These are phyloP conservation scores for Fusarium haematococcum DNA, from an alignment of 2,329 filamentous ascomycete species.

Conservation along the genomic window DNA sequence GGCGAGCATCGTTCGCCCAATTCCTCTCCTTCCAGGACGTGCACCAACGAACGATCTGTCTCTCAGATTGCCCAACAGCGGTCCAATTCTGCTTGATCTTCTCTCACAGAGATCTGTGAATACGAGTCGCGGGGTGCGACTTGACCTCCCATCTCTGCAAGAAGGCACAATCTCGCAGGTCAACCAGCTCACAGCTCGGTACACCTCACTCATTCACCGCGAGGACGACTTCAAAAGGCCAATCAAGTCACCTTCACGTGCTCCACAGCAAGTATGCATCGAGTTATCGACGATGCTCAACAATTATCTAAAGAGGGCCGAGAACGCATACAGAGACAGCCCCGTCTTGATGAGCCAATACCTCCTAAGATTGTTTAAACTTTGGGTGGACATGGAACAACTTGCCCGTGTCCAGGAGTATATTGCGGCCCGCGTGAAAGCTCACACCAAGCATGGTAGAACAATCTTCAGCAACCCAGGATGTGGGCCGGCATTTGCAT, in stretches of 20 bases:
- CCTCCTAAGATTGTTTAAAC: constrained; percentile 65
- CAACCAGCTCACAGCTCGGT: constrained; percentile 2
- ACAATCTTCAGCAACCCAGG: constrained; percentile 63
- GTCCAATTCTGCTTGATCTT: neutral
- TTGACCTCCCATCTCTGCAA: neutral
- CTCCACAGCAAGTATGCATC: neutral
- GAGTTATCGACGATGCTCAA: neutral
- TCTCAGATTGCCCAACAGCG: constrained; percentile 57
- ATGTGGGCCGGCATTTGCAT: neutral
- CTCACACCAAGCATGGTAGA: constrained; percentile 17
- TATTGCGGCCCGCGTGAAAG: constrained; percentile 29
- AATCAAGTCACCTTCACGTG: neutral
- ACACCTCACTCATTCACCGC: constrained; percentile 4
- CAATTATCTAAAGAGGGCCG: neutral
- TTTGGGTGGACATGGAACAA: constrained; percentile 67
- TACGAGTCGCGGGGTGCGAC: neutral
- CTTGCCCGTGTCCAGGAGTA: constrained; percentile 51
- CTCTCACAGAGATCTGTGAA: constrained; percentile 42
- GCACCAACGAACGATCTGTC: constrained; percentile 48
- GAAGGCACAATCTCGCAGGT: constrained; percentile 29
- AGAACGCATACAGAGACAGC: constrained; percentile 46
- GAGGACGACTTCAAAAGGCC: neutral
- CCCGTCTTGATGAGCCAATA: constrained; percentile 44
- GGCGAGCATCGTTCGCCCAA: constrained; percentile 46
- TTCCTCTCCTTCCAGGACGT: constrained; percentile 55